Conservation (phyloP, 345 rosid genomes). For the Sisymbrium altissimum region DNA sequence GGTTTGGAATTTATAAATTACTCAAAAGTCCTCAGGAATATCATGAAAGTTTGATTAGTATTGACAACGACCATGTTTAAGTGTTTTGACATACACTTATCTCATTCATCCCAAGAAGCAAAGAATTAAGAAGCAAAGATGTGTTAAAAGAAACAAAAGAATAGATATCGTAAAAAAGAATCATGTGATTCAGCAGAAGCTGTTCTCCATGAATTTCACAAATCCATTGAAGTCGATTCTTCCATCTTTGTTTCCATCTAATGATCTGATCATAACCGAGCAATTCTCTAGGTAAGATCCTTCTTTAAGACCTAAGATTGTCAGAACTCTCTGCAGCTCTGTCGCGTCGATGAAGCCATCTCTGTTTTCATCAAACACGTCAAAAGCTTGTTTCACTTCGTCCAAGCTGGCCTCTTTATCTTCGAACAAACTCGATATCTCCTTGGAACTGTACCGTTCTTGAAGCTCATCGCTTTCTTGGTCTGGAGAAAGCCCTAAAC, state of each 20-base stretch:
- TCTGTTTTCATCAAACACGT: conserved; percentile 67
- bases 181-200: conserved; percentile 32
- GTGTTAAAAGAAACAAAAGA: background rate
- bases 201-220: conserved; percentile 60
- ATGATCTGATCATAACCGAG: conserved; percentile 48
- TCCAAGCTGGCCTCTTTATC: conserved; percentile 71
- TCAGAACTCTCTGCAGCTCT: conserved; percentile 67
- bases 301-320: conserved; percentile 43
- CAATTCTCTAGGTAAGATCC: conserved; percentile 46
- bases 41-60: background rate
- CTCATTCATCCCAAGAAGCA: conserved; percentile 1
- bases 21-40: background rate
- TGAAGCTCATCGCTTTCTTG: conserved; percentile 38
- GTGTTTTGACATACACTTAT: background rate
- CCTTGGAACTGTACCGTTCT: conserved; percentile 33
- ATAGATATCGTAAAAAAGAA: background rate
- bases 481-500: conserved; percentile 43
- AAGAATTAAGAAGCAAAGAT: background rate
- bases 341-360: conserved; percentile 68
- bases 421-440: conserved; percentile 53
- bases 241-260: conserved; percentile 54
- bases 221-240: conserved; percentile 58
- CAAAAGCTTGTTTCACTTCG: conserved; percentile 68
- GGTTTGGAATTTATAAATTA: too few species aligned
- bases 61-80: background rate